Evolutionary conservation across 164 flowering plant species (phyloP).

Genomic region (Tetracentron sinense): DNA sequence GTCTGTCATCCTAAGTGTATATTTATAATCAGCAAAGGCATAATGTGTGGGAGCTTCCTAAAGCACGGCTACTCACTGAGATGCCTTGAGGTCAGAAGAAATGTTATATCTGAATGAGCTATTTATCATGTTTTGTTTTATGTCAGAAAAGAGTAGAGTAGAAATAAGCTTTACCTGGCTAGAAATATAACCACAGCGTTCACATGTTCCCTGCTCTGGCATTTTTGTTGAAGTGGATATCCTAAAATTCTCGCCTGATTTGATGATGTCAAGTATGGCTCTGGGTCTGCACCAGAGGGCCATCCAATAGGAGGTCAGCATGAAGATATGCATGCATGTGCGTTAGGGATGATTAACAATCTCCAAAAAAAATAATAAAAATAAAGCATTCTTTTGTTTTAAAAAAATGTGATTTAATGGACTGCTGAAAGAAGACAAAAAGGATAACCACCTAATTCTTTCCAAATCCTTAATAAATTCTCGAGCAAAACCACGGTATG

Average conservation of each 20-base stretch:
- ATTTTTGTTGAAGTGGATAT: constrained; percentile 81
- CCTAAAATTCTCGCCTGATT: constrained; percentile 89
- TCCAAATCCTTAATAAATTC: constrained; percentile 96
- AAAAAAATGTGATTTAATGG: background rate
- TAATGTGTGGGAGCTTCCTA: background rate
- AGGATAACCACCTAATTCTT: constrained; percentile 58
- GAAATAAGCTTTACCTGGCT: constrained; percentile 65
- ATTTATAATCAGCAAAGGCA: background rate
- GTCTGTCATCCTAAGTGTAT: background rate
- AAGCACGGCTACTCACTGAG: background rate
- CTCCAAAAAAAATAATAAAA: background rate
- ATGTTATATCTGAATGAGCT: background rate
- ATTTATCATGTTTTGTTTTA: background rate
- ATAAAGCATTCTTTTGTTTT: background rate
- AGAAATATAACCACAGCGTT: constrained; percentile 95
- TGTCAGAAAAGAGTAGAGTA: background rate
- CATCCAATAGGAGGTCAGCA: constrained; percentile 3
- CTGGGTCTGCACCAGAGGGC: constrained; percentile 59
- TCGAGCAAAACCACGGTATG: constrained; percentile 98
- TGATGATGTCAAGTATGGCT: constrained; percentile 92
- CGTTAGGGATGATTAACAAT: too few relatives aligned
- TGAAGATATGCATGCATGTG: background rate
- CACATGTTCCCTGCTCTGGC: constrained; percentile 99
- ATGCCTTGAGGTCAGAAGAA: background rate
- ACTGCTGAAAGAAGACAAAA: background rate